A percentile compares a stretch with the other conserved stretches of the same genome.
These are phyloP conservation scores for Wickerhamiella kurtzmanii DNA, from an alignment of 805 yeast genomes.

Conservation along the genomic window DNA sequence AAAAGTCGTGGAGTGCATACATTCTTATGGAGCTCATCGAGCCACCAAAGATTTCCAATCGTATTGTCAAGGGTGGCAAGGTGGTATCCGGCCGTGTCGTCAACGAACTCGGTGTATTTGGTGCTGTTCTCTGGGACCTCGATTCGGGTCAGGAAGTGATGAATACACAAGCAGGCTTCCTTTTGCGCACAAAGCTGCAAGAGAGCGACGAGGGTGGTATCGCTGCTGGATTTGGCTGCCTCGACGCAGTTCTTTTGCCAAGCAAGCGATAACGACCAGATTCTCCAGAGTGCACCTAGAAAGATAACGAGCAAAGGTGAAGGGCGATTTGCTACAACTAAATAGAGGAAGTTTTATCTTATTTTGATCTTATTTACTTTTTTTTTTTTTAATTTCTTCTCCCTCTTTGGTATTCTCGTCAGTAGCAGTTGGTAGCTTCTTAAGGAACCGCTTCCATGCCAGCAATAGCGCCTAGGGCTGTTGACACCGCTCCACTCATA, in stretches of 20 bases:
- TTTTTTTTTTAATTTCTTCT: no score
- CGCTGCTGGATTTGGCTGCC: slow-evolving; percentile 97
- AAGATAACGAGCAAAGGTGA: no score
- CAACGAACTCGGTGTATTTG: slow-evolving; percentile 86
- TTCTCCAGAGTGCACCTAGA: no score
- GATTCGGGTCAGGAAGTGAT: slow-evolving; percentile 38
- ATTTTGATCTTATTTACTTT: no score
- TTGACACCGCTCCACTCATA: neutral
- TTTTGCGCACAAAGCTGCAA: slow-evolving; percentile 77
- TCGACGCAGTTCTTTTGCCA: slow-evolving; percentile 39
- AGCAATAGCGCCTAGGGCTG: neutral
- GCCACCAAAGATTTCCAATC: slow-evolving; percentile 57
- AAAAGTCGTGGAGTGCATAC: slow-evolving; percentile 75
- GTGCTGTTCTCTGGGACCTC: slow-evolving; percentile 65
- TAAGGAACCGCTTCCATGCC: no score
- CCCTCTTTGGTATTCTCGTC: no score
- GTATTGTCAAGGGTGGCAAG: slow-evolving; percentile 54
- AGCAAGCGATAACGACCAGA: slow-evolving; percentile 2
- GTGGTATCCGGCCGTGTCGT: slow-evolving; percentile 59
- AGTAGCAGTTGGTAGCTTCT: no score
- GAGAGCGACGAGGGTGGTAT: slow-evolving; percentile 95
- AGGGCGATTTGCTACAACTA: no score
- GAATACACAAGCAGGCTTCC: slow-evolving; percentile 70
- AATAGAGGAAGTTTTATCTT: no score
- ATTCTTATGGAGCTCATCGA: slow-evolving; percentile 86